These are phyloP conservation scores for Nevesoporus exiguus DNA, from an alignment of 768 basidiomycete genomes.

Conservation along the genomic window DNA sequence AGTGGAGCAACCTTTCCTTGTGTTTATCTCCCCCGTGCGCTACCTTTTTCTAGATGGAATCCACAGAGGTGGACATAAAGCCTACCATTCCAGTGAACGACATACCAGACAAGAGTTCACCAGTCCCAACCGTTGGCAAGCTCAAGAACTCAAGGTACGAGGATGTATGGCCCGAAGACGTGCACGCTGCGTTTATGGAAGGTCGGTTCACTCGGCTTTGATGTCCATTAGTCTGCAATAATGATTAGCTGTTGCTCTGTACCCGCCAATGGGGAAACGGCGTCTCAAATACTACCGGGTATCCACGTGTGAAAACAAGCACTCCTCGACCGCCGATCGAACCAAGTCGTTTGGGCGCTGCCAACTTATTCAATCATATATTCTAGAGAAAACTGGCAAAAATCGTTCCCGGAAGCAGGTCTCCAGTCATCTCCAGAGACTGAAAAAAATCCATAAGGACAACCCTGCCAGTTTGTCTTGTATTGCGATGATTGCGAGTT, in stretches of 20 bases:
- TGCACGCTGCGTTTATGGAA: slow-evolving; percentile 37
- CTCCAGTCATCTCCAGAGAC: slow-evolving; percentile 38
- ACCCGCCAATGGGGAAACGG: slow-evolving; percentile 37
- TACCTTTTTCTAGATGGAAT: slow-evolving; percentile 24
- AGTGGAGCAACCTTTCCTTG: slow-evolving; percentile 1
- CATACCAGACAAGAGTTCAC: not conserved
- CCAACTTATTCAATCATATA: slow-evolving; percentile 39
- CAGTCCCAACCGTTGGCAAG: slow-evolving; percentile 4
- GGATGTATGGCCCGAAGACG: slow-evolving; percentile 34
- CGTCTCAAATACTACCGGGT: slow-evolving; percentile 33
- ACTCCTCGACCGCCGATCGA: slow-evolving; percentile 4
- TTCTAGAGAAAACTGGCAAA: slow-evolving; percentile 37
- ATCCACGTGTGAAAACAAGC: slow-evolving; percentile 15
- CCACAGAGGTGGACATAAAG: slow-evolving; percentile 14
- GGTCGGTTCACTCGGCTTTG: slow-evolving; percentile 16
- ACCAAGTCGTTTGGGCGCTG: slow-evolving; percentile 37
- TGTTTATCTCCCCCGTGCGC: slow-evolving; percentile 1
- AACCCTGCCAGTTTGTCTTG: slow-evolving; percentile 31
- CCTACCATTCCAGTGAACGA: slow-evolving; percentile 9
- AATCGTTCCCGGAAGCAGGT: slow-evolving; percentile 39
- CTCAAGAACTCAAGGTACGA: slow-evolving; percentile 33
- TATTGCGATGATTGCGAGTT: not conserved
- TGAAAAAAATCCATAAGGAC: slow-evolving; percentile 34
- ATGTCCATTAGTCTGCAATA: slow-evolving; percentile 6
- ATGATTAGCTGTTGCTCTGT: slow-evolving; percentile 27